Percentiles rank a stretch among this genome's conserved stretches.
Conservation (phyloP, 1,139 yeast genomes). For the Taiozyma sp. region DNA sequence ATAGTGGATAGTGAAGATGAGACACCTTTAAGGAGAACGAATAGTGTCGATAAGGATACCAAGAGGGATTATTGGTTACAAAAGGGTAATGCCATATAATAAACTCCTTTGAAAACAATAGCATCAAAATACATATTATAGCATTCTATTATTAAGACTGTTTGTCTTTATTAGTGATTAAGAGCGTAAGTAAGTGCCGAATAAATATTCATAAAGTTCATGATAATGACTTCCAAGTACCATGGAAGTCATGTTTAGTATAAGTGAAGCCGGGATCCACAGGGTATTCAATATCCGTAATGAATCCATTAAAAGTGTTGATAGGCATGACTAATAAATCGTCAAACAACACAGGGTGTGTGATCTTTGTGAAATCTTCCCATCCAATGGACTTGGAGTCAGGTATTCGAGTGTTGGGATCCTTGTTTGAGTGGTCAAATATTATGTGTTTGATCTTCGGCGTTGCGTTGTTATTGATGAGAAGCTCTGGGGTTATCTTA, state of each 20-base stretch:
- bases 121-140: too few relatives aligned
- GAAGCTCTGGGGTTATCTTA: conserved; percentile 25
- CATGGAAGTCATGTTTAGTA: conserved; percentile 64
- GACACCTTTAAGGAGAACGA: conserved; percentile 4
- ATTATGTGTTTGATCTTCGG: conserved; percentile 11
- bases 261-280: conserved; percentile 49
- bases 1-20: conserved; percentile 20
- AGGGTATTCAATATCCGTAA: conserved; percentile 62
- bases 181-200: neutral
- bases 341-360: conserved; percentile 50
- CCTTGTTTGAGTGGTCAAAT: conserved; percentile 14
- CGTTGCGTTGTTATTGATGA: conserved; percentile 17
- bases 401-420: conserved; percentile 8
- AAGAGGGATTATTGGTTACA: conserved; percentile 40
- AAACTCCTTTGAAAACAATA: neutral
- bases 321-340: conserved; percentile 67
- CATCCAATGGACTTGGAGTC: conserved; percentile 32
- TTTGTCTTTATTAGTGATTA: neutral
- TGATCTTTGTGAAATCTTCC: conserved; percentile 58
- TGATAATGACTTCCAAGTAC: conserved; percentile 51
- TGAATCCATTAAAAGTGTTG: conserved; percentile 69
- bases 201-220: neutral
- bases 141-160: neutral
- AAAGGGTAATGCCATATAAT: conserved; percentile 29
- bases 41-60: conserved; percentile 28